Evolutionary conservation across 495 filamentous ascomycete species (phyloP).

Genomic region (Hypoxylon rickii): DNA sequence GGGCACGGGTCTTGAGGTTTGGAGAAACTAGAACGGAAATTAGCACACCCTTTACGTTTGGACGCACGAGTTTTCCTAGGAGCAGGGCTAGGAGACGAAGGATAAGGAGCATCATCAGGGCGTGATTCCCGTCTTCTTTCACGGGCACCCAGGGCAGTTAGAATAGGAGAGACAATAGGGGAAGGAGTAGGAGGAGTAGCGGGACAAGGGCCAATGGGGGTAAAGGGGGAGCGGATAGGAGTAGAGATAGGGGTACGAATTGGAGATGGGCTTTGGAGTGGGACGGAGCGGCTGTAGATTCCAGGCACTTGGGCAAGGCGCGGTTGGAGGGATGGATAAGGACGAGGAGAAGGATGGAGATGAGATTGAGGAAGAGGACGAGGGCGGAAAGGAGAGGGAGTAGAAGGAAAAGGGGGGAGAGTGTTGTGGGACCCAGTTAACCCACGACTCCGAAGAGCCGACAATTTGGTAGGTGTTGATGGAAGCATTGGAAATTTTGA

Average conservation of each 20-base stretch:
- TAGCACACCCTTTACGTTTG: background rate
- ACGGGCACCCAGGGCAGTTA: constrained; percentile 17
- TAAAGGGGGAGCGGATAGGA: constrained; percentile 37
- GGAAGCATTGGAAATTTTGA: constrained; percentile 16
- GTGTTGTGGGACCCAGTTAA: constrained; percentile 30
- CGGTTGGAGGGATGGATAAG: background rate
- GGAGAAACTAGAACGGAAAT: background rate
- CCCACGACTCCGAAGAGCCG: constrained; percentile 36
- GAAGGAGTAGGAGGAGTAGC: constrained; percentile 17
- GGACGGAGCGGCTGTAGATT: constrained; percentile 2
- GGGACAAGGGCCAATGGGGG: constrained; percentile 23
- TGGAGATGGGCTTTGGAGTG: constrained; percentile 27
- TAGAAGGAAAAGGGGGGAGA: constrained; percentile 17
- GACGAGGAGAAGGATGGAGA: background rate
- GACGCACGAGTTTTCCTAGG: background rate
- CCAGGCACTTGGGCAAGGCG: background rate
- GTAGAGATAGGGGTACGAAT: constrained; percentile 30
- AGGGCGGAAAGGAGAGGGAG: constrained; percentile 4
- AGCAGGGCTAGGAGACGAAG: background rate
- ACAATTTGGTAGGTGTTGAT: constrained; percentile 19
- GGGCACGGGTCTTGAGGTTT: background rate
- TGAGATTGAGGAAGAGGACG: background rate
- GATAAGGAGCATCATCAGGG: background rate
- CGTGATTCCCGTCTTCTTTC: constrained; percentile 24
- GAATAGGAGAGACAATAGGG: constrained; percentile 10